Evolutionary conservation across 2,329 filamentous ascomycete genomes (phyloP).

Genomic region (Paecilomyces niveus): DNA sequence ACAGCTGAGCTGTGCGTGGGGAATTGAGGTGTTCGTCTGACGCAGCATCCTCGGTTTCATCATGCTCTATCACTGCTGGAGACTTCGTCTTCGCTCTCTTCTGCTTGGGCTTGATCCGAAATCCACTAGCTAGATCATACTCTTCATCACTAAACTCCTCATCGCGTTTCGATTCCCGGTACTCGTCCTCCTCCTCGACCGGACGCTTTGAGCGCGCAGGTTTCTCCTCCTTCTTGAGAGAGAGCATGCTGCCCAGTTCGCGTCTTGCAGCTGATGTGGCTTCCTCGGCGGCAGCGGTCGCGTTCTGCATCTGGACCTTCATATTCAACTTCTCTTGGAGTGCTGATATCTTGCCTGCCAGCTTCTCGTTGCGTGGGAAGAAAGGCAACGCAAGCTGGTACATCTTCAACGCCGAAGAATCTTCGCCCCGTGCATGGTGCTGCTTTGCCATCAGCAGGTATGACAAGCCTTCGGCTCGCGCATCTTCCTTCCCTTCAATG

Average conservation of each 20-base stretch:
- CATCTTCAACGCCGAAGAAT: slow-evolving; percentile 70
- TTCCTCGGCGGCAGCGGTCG: slow-evolving; percentile 7
- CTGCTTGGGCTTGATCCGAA: slow-evolving; percentile 11
- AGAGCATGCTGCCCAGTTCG: slow-evolving; percentile 25
- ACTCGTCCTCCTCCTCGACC: slow-evolving; percentile 26
- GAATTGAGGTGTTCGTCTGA: slow-evolving; percentile 20
- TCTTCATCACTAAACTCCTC: slow-evolving; percentile 26
- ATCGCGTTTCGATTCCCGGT: slow-evolving; percentile 16
- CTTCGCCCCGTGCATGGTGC: slow-evolving; percentile 76
- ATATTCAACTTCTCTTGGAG: slow-evolving; percentile 45
- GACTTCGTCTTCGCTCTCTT: slow-evolving; percentile 21
- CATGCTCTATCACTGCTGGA: slow-evolving; percentile 9
- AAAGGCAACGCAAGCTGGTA: slow-evolving; percentile 77
- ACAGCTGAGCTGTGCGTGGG: slow-evolving; percentile 37
- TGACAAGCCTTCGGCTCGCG: slow-evolving; percentile 72
- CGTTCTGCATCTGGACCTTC: slow-evolving; percentile 12
- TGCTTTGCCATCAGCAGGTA: slow-evolving; percentile 87
- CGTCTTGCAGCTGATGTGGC: slow-evolving; percentile 14
- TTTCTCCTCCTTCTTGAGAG: slow-evolving; percentile 22
- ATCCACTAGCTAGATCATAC: slow-evolving; percentile 3
- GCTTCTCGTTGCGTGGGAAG: slow-evolving; percentile 78
- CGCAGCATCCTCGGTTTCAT: slow-evolving; percentile 2
- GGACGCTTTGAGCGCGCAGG: slow-evolving; percentile 19
- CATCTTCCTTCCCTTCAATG: slow-evolving; percentile 71
- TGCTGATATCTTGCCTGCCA: slow-evolving; percentile 49